These are phyloP conservation scores for Forsythia suspensa DNA, from an alignment of 257 asterid species.

Conservation along the genomic window DNA sequence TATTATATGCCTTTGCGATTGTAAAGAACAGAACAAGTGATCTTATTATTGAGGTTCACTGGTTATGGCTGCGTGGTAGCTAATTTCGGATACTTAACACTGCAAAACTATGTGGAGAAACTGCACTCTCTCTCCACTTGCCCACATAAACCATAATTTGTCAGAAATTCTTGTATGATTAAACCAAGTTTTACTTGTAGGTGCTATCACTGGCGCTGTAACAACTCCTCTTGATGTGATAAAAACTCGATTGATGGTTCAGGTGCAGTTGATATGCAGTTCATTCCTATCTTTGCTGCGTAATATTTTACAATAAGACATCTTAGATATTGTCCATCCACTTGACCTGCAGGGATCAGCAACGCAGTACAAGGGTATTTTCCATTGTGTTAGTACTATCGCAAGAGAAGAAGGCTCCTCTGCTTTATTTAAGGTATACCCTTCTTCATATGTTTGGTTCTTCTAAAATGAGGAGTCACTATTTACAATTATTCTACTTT, in stretches of 20 bases:
- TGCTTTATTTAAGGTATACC: slow-evolving; percentile 51
- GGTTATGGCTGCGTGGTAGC: too few relatives aligned
- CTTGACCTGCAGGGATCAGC: slow-evolving; percentile 51
- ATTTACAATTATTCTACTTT: too few relatives aligned
- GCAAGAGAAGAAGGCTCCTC: slow-evolving; percentile 59
- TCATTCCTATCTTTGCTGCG: slow-evolving; percentile 3
- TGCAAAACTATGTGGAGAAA: too few relatives aligned
- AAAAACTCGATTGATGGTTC: slow-evolving; percentile 71
- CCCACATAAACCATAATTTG: not conserved
- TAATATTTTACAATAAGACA: not conserved
- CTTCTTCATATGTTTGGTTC: slow-evolving; percentile 3
- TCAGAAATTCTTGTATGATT: not conserved
- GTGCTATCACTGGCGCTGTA: slow-evolving; percentile 69
- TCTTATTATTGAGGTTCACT: too few relatives aligned
- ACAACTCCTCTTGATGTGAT: slow-evolving; percentile 76
- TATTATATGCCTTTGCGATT: too few relatives aligned
- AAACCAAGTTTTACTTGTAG: slow-evolving; percentile 24
- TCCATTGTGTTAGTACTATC: slow-evolving; percentile 51
- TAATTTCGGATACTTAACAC: too few relatives aligned
- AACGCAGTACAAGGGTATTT: slow-evolving; percentile 53
- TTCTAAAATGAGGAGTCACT: not conserved
- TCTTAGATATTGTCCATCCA: not conserved
- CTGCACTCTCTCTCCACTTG: not conserved
- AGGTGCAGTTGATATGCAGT: slow-evolving; percentile 33
- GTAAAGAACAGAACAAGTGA: too few relatives aligned